Evolutionary conservation across 2,329 filamentous ascomycete genomes (phyloP).

Genomic region (Cladosporium cucumerinum): DNA sequence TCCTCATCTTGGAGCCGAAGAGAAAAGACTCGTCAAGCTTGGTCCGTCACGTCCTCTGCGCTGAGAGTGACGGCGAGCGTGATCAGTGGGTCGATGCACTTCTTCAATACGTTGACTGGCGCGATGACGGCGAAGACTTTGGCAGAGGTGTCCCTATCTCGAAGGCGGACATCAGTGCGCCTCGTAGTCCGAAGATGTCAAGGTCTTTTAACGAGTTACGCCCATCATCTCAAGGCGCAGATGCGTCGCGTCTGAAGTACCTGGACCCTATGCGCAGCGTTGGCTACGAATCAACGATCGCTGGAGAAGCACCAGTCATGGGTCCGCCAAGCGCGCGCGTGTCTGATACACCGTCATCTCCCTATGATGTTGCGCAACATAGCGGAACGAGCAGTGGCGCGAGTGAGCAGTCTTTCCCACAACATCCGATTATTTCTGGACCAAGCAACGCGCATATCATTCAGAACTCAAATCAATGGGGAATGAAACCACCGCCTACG

Average conservation of each 20-base stretch:
- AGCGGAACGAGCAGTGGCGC: constrained; percentile 23
- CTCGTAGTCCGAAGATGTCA: constrained; percentile 33
- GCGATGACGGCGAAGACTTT: constrained; percentile 53
- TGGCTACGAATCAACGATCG: constrained; percentile 56
- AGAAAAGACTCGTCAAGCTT: constrained; percentile 86
- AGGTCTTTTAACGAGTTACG: constrained; percentile 38
- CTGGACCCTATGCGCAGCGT: constrained; percentile 36
- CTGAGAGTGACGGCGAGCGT: constrained; percentile 87
- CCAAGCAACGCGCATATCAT: constrained; percentile 83
- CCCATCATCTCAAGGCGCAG: constrained; percentile 22
- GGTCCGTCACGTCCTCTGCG: constrained; percentile 90
- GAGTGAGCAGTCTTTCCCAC: constrained; percentile 26
- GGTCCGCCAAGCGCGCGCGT: constrained; percentile 30
- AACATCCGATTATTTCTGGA: constrained; percentile 64
- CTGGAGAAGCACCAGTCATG: constrained; percentile 56
- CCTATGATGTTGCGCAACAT: constrained; percentile 35
- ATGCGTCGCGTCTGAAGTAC: constrained; percentile 16
- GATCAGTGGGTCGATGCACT: constrained; percentile 92
- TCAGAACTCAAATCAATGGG: constrained; percentile 78
- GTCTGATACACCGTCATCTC: constrained; percentile 29
- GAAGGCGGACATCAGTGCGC: constrained; percentile 27
- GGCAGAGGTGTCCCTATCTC: constrained; percentile 17
- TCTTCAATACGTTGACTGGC: constrained; percentile 80
- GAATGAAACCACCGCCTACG: constrained; percentile 62
- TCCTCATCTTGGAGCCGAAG: constrained; percentile 91